Evolutionary conservation across 192 early-diverging fungal genomes (phyloP).

Genomic region (Coemansia sp.): DNA sequence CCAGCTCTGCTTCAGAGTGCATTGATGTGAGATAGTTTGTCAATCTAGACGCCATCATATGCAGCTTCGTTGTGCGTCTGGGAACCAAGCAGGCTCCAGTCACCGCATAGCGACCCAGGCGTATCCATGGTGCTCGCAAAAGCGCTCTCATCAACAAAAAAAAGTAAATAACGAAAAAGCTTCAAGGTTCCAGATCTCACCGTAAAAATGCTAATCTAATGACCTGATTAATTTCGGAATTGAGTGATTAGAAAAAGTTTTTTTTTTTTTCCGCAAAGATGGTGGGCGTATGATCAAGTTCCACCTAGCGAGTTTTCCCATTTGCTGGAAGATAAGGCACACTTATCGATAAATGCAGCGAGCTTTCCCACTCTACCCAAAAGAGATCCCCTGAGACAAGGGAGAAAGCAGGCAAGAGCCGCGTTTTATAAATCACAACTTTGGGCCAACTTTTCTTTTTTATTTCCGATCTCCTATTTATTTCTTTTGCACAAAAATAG

Average conservation of each 20-base stretch:
- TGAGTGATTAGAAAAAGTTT: too few relatives aligned
- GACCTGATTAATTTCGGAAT: background rate
- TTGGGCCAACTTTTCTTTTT: too few relatives aligned
- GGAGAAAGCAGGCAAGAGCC: too few relatives aligned
- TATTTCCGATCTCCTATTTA: too few relatives aligned
- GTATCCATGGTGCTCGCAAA: background rate
- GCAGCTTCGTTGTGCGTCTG: background rate
- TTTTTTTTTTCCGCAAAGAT: background rate
- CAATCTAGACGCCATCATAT: background rate
- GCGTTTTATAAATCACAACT: too few relatives aligned
- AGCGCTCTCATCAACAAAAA: background rate
- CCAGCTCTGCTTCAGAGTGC: background rate
- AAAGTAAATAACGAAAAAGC: too few relatives aligned
- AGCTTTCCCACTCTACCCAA: background rate
- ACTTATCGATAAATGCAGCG: background rate
- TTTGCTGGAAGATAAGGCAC: background rate
- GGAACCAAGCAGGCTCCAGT: background rate
- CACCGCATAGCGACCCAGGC: background rate
- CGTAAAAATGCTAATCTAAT: background rate
- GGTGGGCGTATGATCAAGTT: conserved; percentile 33
- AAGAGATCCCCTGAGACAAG: too few relatives aligned
- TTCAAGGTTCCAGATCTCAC: background rate
- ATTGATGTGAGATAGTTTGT: background rate
- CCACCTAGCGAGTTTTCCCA: conserved; percentile 26
- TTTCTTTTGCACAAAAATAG: too few relatives aligned